Percentiles rank a stretch among this genome's conserved stretches.
phyloP scores from a whole-genome alignment of 2,329 filamentous ascomycete species.

The Coniella vitis region DNA sequence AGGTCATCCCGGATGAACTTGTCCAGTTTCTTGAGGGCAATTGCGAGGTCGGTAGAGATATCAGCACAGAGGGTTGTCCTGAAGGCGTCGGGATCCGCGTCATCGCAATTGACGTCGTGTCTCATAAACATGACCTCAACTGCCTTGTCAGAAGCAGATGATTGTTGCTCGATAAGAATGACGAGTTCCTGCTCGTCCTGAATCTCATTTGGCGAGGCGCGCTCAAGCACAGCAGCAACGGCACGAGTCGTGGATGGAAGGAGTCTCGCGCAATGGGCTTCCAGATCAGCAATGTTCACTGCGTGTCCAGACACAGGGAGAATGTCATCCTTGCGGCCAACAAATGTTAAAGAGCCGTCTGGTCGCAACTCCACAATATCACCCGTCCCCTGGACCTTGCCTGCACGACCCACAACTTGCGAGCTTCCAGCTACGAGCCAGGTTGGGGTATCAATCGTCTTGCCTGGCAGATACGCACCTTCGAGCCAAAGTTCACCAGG shows the following conservation, averaged over 20 bases:
- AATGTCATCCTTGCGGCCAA: conserved; percentile 23
- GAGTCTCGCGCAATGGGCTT: conserved; percentile 28
- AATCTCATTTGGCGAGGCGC: neutral
- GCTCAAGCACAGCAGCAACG: conserved; percentile 21
- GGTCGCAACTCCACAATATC: conserved; percentile 23
- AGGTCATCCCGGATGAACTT: conserved; percentile 34
- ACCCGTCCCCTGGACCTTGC: conserved; percentile 22
- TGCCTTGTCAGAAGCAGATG: conserved; percentile 19
- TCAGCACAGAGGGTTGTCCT: conserved; percentile 14
- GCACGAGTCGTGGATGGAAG: conserved; percentile 26
- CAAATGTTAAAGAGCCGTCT: conserved; percentile 22
- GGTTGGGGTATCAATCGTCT: conserved; percentile 22
- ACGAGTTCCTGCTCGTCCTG: conserved; percentile 16
- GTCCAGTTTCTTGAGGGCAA: conserved; percentile 33
- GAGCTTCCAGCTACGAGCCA: conserved; percentile 30
- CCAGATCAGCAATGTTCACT: conserved; percentile 32
- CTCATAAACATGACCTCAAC: conserved; percentile 18
- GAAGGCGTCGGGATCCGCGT: conserved; percentile 19
- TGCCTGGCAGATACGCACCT: conserved; percentile 24
- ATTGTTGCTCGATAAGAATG: conserved; percentile 28
- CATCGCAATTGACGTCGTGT: conserved; percentile 18
- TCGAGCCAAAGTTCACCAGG: conserved; percentile 35
- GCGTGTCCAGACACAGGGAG: conserved; percentile 29
- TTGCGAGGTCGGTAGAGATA: conserved; percentile 25
- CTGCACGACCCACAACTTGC: conserved; percentile 23